These are phyloP conservation scores for Aspergillus neoniger DNA, from an alignment of 2,329 filamentous ascomycete genomes.

Conservation along the genomic window DNA sequence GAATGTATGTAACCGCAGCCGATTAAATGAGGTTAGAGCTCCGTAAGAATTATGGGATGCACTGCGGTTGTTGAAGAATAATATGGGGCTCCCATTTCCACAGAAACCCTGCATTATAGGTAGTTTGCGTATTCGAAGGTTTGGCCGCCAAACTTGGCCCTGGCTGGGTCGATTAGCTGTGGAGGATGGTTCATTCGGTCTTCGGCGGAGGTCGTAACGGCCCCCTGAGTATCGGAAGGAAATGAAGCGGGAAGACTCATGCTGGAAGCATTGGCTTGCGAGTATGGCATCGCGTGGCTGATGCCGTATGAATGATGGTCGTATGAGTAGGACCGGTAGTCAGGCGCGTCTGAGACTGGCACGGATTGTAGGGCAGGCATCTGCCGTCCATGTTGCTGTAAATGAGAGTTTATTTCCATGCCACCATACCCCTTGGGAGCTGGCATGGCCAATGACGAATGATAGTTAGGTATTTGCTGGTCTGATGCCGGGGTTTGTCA, in stretches of 20 bases:
- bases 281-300: constrained; percentile 33
- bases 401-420: constrained; percentile 31
- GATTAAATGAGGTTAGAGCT: constrained; percentile 4
- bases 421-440: constrained; percentile 28
- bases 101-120: constrained; percentile 9
- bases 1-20: background rate
- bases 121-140: constrained; percentile 37
- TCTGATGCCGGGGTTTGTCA: constrained; percentile 20
- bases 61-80: background rate
- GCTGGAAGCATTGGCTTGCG: constrained; percentile 36
- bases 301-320: constrained; percentile 31
- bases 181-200: constrained; percentile 28
- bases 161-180: constrained; percentile 28
- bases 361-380: constrained; percentile 33
- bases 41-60: constrained; percentile 2
- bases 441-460: constrained; percentile 30
- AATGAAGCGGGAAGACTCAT: constrained; percentile 40
- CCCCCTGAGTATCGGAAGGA: constrained; percentile 29
- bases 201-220: constrained; percentile 22
- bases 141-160: constrained; percentile 30
- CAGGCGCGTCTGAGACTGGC: constrained; percentile 36
- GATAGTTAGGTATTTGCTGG: constrained; percentile 33
- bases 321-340: constrained; percentile 38
- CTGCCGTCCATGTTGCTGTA: constrained; percentile 29
- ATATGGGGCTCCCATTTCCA: background rate